Conservation (phyloP, 1,139 yeast species). For the Geotrichum cucujoidarum region DNA sequence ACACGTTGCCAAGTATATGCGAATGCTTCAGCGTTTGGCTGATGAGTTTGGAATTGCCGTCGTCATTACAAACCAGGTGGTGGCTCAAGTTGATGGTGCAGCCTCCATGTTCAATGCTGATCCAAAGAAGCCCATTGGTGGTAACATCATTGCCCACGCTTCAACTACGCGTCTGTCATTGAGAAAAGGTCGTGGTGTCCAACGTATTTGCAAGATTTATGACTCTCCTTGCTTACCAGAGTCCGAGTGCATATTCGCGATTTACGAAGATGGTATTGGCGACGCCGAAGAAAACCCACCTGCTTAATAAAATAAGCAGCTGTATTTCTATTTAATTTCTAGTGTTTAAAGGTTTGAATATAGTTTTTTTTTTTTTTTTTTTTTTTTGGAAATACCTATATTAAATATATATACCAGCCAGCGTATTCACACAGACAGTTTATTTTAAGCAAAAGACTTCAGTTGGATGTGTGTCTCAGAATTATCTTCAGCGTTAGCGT, state of each 20-base stretch:
- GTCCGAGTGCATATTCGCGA: conserved; percentile 90
- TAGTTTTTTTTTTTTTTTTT: not conserved
- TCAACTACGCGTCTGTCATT: conserved; percentile 89
- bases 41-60: conserved; percentile 98
- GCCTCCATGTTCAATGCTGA: conserved; percentile 82
- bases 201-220: conserved; percentile 86
- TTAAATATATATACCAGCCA: too few relatives aligned
- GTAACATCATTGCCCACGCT: conserved; percentile 94
- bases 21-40: conserved; percentile 85
- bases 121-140: conserved; percentile 99
- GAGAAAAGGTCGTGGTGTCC: conserved; percentile 87
- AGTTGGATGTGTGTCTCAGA: conserved; percentile 31
- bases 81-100: conserved; percentile 95
- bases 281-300: conserved; percentile 75
- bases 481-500: conserved; percentile 15
- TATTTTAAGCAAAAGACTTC: conserved; percentile 26
- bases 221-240: conserved; percentile 97
- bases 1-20: conserved; percentile 90
- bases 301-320: too few relatives aligned
- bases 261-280: conserved; percentile 94
- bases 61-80: conserved; percentile 96
- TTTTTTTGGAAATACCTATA: too few relatives aligned
- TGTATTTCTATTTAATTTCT: not conserved
- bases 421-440: too few relatives aligned
- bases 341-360: not conserved